Evolutionary conservation across 2,329 filamentous ascomycete species (phyloP), one percentile per base, ranked within the genome.

Genomic region (Leptoxyphium fumago): DNA sequence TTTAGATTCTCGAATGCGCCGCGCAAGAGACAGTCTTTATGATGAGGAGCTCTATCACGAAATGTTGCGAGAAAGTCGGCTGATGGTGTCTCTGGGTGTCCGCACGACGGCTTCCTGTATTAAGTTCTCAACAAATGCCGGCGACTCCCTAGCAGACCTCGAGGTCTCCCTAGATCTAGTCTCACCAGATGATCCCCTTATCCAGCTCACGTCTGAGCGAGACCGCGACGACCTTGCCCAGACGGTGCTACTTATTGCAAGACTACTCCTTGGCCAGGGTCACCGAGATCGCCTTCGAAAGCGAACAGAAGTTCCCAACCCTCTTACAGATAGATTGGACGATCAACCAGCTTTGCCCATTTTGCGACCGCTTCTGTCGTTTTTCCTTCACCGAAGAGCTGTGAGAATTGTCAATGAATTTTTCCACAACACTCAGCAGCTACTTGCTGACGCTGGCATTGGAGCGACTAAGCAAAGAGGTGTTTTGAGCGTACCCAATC

Each of bases 1-100:
- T 1, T 66, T 88, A 8, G 77, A 85, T 51, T 70, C 77, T 28
- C 73, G 79, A 9, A 83, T 93, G 29, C 74, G 80, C 14, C 76
- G 84, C 53, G 82, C 84, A 2, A 74, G 84, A 45, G 82, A 91
- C 60, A 85, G 82, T 41, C 71, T 89, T 15, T 87, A 84, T 54
- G 78, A 84, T 26, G 80, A 88, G 57, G 91, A 98, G 59, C 67
- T 98, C 1, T 95, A 87, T 73, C 80, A 94, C 53, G 91, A 98
- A 63, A 70, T 96, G 47, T 80, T 81, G 43, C 75, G 85, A 14
- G 91, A 98, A 63, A 79, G 83, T 0, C 80, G 87, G 13, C 72
- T 73, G 0, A 68, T 94, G 17, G 72, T 80, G 2, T 77, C 79
- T 10, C 79, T 84, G 47, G 77, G 80, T 9, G 80, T 95, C 10